Evolutionary conservation across 2,329 filamentous ascomycete genomes (phyloP).

Genomic region (Trichoderma simmonsii): DNA sequence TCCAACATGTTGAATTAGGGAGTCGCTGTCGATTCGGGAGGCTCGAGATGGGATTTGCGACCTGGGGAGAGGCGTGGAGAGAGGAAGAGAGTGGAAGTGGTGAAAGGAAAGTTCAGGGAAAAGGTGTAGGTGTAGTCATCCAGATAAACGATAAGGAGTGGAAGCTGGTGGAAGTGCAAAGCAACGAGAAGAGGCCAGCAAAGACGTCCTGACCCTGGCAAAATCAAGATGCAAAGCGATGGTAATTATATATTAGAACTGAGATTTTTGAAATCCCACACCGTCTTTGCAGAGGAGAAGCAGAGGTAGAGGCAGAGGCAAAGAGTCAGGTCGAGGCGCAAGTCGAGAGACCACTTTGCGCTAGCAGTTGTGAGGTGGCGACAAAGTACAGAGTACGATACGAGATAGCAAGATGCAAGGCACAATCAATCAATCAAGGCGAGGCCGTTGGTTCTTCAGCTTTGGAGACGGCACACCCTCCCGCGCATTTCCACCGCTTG

Average conservation of each 20-base stretch:
- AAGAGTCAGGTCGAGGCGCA: neutral
- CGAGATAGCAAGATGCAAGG: neutral
- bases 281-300: neutral
- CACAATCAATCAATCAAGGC: conserved; percentile 1
- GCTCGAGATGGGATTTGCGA: neutral
- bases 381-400: neutral
- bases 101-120: neutral
- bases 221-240: neutral
- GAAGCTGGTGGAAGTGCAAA: conserved; percentile 1
- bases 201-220: neutral
- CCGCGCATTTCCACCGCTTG: neutral
- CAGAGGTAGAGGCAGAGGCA: neutral
- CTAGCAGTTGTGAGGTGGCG: neutral
- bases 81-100: neutral
- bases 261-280: neutral
- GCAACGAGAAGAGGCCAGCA: neutral
- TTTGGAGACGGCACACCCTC: neutral
- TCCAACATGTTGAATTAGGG: conserved; percentile 68
- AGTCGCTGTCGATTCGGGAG: neutral
- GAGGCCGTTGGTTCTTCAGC: neutral
- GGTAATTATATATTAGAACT: neutral
- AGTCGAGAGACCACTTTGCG: neutral
- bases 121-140: neutral
- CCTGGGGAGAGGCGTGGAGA: neutral
- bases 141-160: conserved; percentile 13